Percentiles rank a stretch among this genome's conserved stretches.
Conservation (phyloP, 1,284 basidiomycete species). For the Coniophora puteana region DNA sequence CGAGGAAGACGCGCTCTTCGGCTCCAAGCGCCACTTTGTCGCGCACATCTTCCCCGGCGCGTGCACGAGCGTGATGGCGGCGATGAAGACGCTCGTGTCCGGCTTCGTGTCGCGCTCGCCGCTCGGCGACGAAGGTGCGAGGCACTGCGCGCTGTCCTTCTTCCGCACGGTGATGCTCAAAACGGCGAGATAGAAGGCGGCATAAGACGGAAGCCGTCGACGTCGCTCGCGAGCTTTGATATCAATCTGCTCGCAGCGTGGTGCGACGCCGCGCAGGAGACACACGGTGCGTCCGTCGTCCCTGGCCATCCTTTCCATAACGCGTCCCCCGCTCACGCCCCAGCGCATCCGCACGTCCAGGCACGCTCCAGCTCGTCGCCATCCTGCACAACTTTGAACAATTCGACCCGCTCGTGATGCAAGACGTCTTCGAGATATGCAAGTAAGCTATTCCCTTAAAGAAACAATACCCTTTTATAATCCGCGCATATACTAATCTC, state of each 20-base stretch:
- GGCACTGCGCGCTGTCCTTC: conserved; percentile 1
- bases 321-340: conserved; percentile 18
- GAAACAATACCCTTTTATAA: neutral
- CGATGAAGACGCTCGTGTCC: conserved; percentile 54
- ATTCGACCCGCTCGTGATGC: conserved; percentile 53
- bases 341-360: conserved; percentile 6
- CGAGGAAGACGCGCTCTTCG: conserved; percentile 25
- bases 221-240: conserved; percentile 57
- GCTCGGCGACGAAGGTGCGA: conserved; percentile 27
- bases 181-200: no score
- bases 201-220: conserved; percentile 40
- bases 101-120: conserved; percentile 43
- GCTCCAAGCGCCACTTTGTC: conserved; percentile 27
- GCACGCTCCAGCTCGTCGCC: conserved; percentile 40
- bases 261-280: conserved; percentile 41
- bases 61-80: conserved; percentile 45
- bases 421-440: conserved; percentile 67
- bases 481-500: conserved; percentile 6
- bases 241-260: conserved; percentile 55
- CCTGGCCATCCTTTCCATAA: neutral
- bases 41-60: conserved; percentile 56
- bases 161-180: conserved; percentile 10
- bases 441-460: conserved; percentile 37
- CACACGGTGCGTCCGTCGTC: conserved; percentile 34
- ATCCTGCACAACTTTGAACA: conserved; percentile 70